Conservation (phyloP, 2,329 filamentous ascomycete genomes). For the Neobulgaria alba region DNA sequence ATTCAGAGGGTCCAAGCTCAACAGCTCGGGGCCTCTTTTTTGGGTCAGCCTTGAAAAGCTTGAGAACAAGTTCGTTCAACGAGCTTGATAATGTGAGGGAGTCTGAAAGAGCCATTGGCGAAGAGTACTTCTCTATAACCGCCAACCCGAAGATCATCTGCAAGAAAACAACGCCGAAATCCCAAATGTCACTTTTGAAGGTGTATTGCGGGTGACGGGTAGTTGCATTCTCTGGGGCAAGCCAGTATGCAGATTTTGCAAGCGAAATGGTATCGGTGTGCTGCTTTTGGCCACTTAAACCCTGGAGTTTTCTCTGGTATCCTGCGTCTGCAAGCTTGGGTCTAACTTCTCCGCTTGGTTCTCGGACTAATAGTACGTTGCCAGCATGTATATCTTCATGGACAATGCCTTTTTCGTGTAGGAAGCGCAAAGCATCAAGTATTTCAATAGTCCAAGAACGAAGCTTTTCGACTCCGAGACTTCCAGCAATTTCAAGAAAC, state of each 20-base stretch:
- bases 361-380: slow-evolving; percentile 71
- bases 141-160: slow-evolving; percentile 91
- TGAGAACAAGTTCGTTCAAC: slow-evolving; percentile 69
- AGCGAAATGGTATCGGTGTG: slow-evolving; percentile 45
- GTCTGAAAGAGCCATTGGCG: slow-evolving; percentile 65
- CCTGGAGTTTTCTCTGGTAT: slow-evolving; percentile 61
- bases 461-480: slow-evolving; percentile 64
- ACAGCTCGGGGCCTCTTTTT: slow-evolving; percentile 83
- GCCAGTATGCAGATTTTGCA: slow-evolving; percentile 73
- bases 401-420: slow-evolving; percentile 75
- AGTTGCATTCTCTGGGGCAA: slow-evolving; percentile 65
- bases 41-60: slow-evolving; percentile 76
- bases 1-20: slow-evolving; percentile 56
- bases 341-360: slow-evolving; percentile 57
- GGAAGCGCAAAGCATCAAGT: slow-evolving; percentile 77
- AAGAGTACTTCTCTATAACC: slow-evolving; percentile 67
- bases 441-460: slow-evolving; percentile 88
- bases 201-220: slow-evolving; percentile 54
- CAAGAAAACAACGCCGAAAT: slow-evolving; percentile 81
- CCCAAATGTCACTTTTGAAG: slow-evolving; percentile 87
- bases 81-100: slow-evolving; percentile 64
- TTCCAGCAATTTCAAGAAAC: slow-evolving; percentile 69
- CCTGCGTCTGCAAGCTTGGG: slow-evolving; percentile 68
- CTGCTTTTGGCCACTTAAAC: slow-evolving; percentile 45
- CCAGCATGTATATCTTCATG: slow-evolving; percentile 76